phyloP scores from a whole-genome alignment of 108 stramenopile species.

The Fragilaria radians region DNA sequence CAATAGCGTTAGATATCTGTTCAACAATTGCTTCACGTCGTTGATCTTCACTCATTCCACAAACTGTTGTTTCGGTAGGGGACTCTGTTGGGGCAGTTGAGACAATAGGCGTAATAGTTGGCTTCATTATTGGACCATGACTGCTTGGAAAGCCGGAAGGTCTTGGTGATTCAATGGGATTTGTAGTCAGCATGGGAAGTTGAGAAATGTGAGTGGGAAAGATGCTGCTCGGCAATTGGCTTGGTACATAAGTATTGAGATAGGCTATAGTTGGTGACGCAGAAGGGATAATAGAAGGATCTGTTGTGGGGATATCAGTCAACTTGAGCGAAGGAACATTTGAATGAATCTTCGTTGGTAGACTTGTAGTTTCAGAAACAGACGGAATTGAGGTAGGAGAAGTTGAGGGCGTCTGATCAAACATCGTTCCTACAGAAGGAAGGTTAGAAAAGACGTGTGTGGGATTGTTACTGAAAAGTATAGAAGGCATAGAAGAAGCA shows the following conservation, averaged over 20 bases:
- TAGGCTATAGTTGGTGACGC: background rate
- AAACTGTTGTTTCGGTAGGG: background rate
- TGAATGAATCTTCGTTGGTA: no score
- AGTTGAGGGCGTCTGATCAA: no score
- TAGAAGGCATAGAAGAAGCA: no score
- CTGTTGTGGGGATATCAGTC: no score
- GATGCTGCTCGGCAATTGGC: background rate
- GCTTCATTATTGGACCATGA: background rate
- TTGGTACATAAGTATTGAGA: background rate
- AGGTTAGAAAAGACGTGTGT: no score
- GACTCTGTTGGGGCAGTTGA: slow-evolving; percentile 4
- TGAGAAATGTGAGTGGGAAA: background rate
- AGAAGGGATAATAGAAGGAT: background rate
- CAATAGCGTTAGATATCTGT: slow-evolving; percentile 9
- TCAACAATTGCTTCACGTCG: slow-evolving; percentile 15
- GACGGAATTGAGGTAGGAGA: no score
- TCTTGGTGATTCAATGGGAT: background rate
- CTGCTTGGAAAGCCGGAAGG: background rate
- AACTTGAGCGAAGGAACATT: no score
- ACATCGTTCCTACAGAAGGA: no score
- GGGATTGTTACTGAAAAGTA: no score
- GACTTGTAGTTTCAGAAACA: no score
- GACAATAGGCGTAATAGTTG: background rate
- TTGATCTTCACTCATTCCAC: slow-evolving; percentile 18
- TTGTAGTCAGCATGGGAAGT: background rate